Conservation (phyloP, 106 monocot genomes). For the Platanthera guangdongensis region DNA sequence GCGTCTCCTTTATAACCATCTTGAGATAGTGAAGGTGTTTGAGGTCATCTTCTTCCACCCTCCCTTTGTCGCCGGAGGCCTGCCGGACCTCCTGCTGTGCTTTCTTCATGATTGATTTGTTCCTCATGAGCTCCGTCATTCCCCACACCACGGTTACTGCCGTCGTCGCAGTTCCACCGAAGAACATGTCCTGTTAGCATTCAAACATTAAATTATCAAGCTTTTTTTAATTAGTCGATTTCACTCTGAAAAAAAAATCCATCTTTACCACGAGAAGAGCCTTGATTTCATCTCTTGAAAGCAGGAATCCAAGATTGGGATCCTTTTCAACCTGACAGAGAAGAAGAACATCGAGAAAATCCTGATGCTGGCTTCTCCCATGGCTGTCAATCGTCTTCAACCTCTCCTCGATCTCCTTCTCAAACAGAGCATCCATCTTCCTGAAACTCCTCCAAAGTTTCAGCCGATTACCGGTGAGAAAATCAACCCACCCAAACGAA, state of each 20-base stretch:
- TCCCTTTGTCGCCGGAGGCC: constrained; percentile 12
- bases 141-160: constrained; percentile 8
- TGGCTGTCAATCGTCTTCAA: not conserved
- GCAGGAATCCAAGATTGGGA: not conserved
- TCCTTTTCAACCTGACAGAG: not conserved
- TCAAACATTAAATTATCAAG: not conserved
- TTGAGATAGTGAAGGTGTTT: constrained; percentile 10
- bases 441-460: not conserved
- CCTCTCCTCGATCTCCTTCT: constrained; percentile 1
- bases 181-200: constrained; percentile 3
- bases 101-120: constrained; percentile 5
- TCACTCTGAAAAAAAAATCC: no score
- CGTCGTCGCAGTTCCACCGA: constrained; percentile 9
- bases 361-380: not conserved
- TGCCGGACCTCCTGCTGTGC: constrained; percentile 3
- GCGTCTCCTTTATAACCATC: constrained; percentile 6
- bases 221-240: no score
- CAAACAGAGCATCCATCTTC: not conserved
- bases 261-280: constrained; percentile 6
- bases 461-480: not conserved
- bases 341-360: not conserved
- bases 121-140: constrained; percentile 11
- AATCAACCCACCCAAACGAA: constrained; percentile 1
- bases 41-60: constrained; percentile 12
- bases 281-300: not conserved